Evolutionary conservation across 495 filamentous ascomycete species (phyloP).

Genomic region (Choiromyces venosus): DNA sequence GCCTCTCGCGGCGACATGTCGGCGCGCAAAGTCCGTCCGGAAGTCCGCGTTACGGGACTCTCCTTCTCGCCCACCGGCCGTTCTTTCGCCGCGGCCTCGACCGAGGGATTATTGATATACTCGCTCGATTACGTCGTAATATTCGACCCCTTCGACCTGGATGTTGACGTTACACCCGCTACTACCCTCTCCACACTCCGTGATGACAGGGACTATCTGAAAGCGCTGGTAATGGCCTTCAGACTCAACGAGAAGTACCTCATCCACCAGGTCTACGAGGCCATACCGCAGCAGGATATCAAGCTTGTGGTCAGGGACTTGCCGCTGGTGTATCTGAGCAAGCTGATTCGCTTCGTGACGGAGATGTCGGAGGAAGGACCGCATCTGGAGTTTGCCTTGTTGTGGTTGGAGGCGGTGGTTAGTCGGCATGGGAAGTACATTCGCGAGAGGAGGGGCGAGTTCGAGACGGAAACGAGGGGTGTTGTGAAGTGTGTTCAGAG

Average conservation of each 20-base stretch:
- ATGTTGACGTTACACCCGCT: conserved; percentile 81
- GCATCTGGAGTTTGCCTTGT: conserved; percentile 85
- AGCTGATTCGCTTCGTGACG: conserved; percentile 77
- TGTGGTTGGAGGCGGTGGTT: conserved; percentile 85
- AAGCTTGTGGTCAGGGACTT: conserved; percentile 69
- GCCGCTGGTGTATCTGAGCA: conserved; percentile 77
- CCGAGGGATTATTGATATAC: conserved; percentile 89
- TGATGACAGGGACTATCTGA: conserved; percentile 73
- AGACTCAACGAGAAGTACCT: conserved; percentile 76
- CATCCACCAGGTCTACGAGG: conserved; percentile 76
- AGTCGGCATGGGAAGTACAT: conserved; percentile 75
- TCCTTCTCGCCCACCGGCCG: conserved; percentile 83
- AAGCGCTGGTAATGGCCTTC: conserved; percentile 94
- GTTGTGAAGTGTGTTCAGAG: conserved; percentile 69
- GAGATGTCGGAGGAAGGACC: conserved; percentile 81
- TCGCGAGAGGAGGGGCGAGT: conserved; percentile 66
- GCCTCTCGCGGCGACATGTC: conserved; percentile 79
- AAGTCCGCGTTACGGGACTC: conserved; percentile 78
- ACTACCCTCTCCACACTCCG: conserved; percentile 69
- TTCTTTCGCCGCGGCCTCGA: conserved; percentile 89
- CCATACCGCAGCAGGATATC: conserved; percentile 70
- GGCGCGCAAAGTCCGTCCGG: conserved; percentile 64
- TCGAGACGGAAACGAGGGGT: conserved; percentile 73
- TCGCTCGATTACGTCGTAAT: conserved; percentile 70
- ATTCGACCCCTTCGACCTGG: conserved; percentile 95